Evolutionary conservation across 2,329 filamentous ascomycete genomes (phyloP), one percentile per base, ranked within the genome.

Genomic region (Penicillium sp.): DNA sequence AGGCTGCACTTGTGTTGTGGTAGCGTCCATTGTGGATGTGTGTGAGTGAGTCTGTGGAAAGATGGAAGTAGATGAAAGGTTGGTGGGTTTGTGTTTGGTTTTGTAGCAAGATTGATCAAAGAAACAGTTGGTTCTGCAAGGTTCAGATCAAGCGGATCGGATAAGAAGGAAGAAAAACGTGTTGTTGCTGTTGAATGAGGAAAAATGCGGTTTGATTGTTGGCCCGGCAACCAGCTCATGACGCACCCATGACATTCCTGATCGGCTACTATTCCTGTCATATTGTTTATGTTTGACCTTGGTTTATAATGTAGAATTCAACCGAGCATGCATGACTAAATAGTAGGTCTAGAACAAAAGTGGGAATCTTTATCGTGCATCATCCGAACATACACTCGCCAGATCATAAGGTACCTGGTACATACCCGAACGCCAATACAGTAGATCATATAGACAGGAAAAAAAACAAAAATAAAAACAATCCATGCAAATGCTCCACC

Each of bases 141-240:
- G 44, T 39, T 53, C 42, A 35, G 42, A 46, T 55, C 44, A 19
- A 42, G 49, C 43, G 50, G 54, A 61, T 62, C 57, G 62, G 57
- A 66, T 66, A 67, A 66, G 62, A 61, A 31, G 52, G 62, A 25
- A 25, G 25, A 62, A 65, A 69, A 68, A 62, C 57, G 62, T 62
- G 60, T 63, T 65, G 63, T 65, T 61, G 58, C 55, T 62, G 55
- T 57, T 54, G 44, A 52, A 55, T 50, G 58, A 62, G 59, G 59
- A 71, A 64, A 64, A 64, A 66, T 62, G 60, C 58, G 58, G 59
- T 50, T 62, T 58, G 74, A 77, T 77, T 75, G 73, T 77, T 75
- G 72, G 62, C 71, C 63, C 59, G 68, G 74, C 74, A 77, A 76
- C 31, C 44, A 50, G 9, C 54, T 23, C 19, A 29, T 27, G 48